A percentile compares a stretch with the other conserved stretches of the same genome.
These are phyloP conservation scores for Salix suchowensis DNA, from an alignment of 345 rosid species.

Conservation along the genomic window DNA sequence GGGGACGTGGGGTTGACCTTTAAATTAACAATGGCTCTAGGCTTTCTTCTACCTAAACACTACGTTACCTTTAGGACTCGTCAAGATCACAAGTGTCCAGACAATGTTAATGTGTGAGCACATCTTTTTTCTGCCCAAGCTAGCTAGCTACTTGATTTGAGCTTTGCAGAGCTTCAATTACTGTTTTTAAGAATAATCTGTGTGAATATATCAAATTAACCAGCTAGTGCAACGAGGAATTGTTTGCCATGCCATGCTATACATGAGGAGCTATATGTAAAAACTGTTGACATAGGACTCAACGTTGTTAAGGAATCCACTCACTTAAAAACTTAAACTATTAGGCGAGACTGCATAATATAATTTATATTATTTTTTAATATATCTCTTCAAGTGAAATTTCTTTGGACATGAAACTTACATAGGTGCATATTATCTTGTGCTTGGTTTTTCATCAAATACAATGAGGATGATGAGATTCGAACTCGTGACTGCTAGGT, in stretches of 20 bases:
- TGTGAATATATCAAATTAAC: not conserved
- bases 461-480: no score
- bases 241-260: not conserved
- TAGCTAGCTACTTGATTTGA: not conserved
- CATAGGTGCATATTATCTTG: fast-evolving
- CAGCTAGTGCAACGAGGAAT: not conserved
- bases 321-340: no score
- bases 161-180: not conserved
- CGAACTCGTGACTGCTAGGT: no score
- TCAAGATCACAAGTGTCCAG: not conserved
- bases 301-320: no score
- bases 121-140: not conserved
- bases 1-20: not conserved
- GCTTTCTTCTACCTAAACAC: not conserved
- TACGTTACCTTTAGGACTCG: not conserved
- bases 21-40: not conserved
- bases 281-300: not conserved
- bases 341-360: no score
- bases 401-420: no score
- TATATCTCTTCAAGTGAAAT: no score
- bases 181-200: not conserved
- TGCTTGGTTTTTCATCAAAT: no score
- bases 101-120: not conserved
- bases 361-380: no score
- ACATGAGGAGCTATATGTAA: not conserved